phyloP scores from a whole-genome alignment of 2,329 filamentous ascomycete species.

The Alternaria longipes region DNA sequence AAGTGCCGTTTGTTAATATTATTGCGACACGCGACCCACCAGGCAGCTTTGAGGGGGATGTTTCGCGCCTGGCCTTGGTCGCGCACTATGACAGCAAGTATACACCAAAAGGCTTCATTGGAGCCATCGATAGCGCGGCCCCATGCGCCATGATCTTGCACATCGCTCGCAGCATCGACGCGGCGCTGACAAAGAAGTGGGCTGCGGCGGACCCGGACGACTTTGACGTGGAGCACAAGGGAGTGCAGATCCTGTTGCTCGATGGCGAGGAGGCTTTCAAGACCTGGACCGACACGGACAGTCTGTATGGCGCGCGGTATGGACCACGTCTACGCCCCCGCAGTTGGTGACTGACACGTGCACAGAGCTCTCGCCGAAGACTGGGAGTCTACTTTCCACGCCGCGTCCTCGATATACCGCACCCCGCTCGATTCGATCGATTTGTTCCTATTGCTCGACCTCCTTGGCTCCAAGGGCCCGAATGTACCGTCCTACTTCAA shows the following conservation, averaged over 20 bases:
- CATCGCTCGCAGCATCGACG: constrained; percentile 80
- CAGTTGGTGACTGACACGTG: not conserved
- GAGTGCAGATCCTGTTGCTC: constrained; percentile 87
- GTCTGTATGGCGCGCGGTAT: constrained; percentile 86
- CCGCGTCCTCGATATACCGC: constrained; percentile 75
- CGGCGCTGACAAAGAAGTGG: constrained; percentile 87
- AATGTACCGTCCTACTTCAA: constrained; percentile 85
- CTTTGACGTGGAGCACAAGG: constrained; percentile 72
- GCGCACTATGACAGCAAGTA: constrained; percentile 95
- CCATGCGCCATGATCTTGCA: constrained; percentile 96
- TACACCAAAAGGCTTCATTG: constrained; percentile 85
- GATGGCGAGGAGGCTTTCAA: constrained; percentile 96
- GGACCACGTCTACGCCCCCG: constrained; percentile 16
- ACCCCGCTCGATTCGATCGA: constrained; percentile 82
- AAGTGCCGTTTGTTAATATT: constrained; percentile 87
- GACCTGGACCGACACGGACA: constrained; percentile 81
- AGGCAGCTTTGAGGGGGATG: constrained; percentile 76
- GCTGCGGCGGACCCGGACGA: constrained; percentile 61
- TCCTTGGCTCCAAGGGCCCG: constrained; percentile 77
- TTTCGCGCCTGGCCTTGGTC: constrained; percentile 83
- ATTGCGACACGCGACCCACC: constrained; percentile 92
- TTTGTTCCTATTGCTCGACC: constrained; percentile 88
- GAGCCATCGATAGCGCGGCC: constrained; percentile 91
- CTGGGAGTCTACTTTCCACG: constrained; percentile 79
- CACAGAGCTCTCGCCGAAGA: constrained; percentile 75